phyloP scores from a whole-genome alignment of 331 rosid species.

The Arachis monticola region DNA sequence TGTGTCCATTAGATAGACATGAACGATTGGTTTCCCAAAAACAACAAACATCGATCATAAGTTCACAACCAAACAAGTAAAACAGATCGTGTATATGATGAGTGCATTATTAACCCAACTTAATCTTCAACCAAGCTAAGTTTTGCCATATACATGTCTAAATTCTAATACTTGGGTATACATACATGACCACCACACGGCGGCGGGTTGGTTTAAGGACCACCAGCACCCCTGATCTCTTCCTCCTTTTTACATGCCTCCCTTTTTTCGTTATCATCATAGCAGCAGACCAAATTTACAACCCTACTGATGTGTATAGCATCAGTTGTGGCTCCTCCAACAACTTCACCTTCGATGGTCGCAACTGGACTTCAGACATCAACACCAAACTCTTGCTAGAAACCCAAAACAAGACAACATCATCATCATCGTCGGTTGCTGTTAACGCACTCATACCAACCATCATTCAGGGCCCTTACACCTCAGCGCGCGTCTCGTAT shows the following conservation, averaged over 20 bases:
- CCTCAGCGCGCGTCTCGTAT: not conserved
- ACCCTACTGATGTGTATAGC: not conserved
- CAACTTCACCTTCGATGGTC: not conserved
- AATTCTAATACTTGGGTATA: too few relatives aligned
- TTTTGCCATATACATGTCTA: too few relatives aligned
- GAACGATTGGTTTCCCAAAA: too few relatives aligned
- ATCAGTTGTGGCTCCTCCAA: not conserved
- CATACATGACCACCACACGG: not conserved
- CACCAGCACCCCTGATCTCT: conserved; percentile 20
- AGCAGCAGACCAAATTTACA: not conserved
- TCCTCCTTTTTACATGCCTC: not conserved
- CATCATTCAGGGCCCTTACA: not conserved
- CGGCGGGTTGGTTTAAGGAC: not conserved
- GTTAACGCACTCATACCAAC: not conserved
- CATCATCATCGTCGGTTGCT: not conserved
- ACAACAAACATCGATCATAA: too few relatives aligned
- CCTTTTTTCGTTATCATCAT: not conserved
- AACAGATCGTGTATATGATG: too few relatives aligned
- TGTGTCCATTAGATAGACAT: too few relatives aligned
- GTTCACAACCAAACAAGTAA: too few relatives aligned
- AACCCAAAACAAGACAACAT: not conserved
- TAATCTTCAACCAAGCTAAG: too few relatives aligned
- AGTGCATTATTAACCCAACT: too few relatives aligned
- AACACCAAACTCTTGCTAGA: not conserved
- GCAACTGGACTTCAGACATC: not conserved